Conservation (phyloP, 805 yeast genomes). For the Metschnikowia dekortorum region DNA sequence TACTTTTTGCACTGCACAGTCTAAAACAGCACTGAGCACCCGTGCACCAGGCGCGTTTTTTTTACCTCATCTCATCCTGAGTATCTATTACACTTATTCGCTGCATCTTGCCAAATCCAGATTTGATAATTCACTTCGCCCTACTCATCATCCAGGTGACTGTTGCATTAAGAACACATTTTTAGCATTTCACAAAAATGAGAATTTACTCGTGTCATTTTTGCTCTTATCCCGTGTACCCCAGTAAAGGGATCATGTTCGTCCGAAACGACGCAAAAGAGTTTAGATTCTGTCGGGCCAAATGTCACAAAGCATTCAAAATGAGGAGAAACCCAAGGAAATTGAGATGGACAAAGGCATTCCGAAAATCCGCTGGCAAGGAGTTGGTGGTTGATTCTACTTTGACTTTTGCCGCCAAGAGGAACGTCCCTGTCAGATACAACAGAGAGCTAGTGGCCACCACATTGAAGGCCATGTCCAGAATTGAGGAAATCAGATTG, state of each 20-base stretch:
- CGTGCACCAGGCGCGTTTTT: conserved; percentile 16
- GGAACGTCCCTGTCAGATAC: conserved; percentile 97
- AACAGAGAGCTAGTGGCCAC: conserved; percentile 94
- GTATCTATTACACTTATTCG: conserved; percentile 1
- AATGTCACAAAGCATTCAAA: conserved; percentile 95
- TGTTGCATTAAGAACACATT: not conserved
- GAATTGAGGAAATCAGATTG: conserved; percentile 93
- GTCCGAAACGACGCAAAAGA: conserved; percentile 98
- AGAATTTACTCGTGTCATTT: conserved; percentile 91
- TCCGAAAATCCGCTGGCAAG: conserved; percentile 98
- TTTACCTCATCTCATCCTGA: conserved; percentile 15
- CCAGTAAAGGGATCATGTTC: conserved; percentile 88
- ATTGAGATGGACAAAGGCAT: conserved; percentile 97
- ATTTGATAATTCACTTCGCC: conserved; percentile 5
- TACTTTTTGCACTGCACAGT: not conserved
- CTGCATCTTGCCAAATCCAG: conserved; percentile 1
- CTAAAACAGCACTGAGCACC: not conserved
- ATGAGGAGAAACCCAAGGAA: conserved; percentile 98
- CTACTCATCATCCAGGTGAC: conserved; percentile 1
- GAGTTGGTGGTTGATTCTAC: conserved; percentile 97
- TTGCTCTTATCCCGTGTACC: conserved; percentile 93
- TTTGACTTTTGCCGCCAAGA: conserved; percentile 91
- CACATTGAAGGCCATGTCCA: conserved; percentile 90
- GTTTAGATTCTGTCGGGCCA: conserved; percentile 94
- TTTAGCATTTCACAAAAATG: conserved; percentile 40